These are phyloP conservation scores for Saccharomycopsis schoenii DNA, from an alignment of 805 yeast species.

Conservation along the genomic window DNA sequence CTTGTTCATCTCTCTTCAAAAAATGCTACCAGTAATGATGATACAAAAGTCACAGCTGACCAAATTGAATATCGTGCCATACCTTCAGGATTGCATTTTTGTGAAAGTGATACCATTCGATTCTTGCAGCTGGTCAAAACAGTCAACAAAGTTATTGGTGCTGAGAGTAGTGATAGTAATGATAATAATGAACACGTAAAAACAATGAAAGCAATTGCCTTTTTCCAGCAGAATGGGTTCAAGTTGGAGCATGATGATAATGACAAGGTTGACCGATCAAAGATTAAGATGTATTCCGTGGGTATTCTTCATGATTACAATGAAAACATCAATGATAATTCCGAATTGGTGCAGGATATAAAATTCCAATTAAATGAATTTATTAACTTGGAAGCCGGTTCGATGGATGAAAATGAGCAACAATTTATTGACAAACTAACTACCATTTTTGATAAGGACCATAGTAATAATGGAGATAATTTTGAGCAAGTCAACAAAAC, in stretches of 20 bases:
- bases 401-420: background rate
- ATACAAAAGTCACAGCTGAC: background rate
- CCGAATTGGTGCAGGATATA: background rate
- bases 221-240: constrained; percentile 16
- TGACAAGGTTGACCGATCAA: constrained; percentile 5
- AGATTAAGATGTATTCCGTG: constrained; percentile 14
- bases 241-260: background rate
- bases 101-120: constrained; percentile 9
- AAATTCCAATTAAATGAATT: background rate
- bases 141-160: background rate
- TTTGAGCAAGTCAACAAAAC: background rate
- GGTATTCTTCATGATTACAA: constrained; percentile 3
- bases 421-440: background rate
- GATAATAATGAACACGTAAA: too few relatives aligned
- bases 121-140: constrained; percentile 3
- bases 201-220: constrained; percentile 3
- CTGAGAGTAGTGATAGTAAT: background rate
- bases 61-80: constrained; percentile 11
- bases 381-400: background rate
- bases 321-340: background rate
- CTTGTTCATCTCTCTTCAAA: constrained; percentile 3
- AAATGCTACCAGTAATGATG: background rate
- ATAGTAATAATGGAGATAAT: background rate
- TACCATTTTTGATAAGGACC: background rate
- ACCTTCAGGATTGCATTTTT: constrained; percentile 17